Evolutionary conservation across 352 stramenopile genomes (phyloP).

Genomic region (Proteromonas lacertae): DNA sequence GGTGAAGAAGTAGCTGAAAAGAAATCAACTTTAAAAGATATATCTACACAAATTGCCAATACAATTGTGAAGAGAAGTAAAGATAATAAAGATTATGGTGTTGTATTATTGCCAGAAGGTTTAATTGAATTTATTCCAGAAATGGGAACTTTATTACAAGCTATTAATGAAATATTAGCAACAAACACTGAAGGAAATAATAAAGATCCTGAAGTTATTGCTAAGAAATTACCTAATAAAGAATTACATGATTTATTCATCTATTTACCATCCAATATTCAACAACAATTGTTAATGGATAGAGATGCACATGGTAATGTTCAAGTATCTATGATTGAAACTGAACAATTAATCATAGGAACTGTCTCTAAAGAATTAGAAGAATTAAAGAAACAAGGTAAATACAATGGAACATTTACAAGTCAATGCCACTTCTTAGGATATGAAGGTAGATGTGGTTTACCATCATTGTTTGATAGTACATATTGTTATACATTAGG

Average conservation of each 20-base stretch:
- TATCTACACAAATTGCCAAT: slow-evolving; percentile 8
- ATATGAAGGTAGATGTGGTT: slow-evolving; percentile 13
- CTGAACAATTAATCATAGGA: slow-evolving; percentile 9
- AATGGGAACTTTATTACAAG: slow-evolving; percentile 13
- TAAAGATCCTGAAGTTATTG: background rate
- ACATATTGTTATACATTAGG: slow-evolving; percentile 18
- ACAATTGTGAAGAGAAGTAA: slow-evolving; percentile 8
- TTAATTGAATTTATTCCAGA: slow-evolving; percentile 21
- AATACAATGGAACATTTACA: slow-evolving; percentile 7
- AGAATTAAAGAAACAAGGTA: slow-evolving; percentile 1
- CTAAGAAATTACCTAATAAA: slow-evolving; percentile 2
- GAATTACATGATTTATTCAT: slow-evolving; percentile 9
- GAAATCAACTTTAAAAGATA: slow-evolving; percentile 7
- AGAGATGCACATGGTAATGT: slow-evolving; percentile 16
- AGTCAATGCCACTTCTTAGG: slow-evolving; percentile 14
- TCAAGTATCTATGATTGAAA: slow-evolving; percentile 15
- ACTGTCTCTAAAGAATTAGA: slow-evolving; percentile 9
- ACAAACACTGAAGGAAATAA: slow-evolving; percentile 1
- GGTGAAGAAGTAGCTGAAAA: slow-evolving; percentile 11
- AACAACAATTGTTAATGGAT: slow-evolving; percentile 11
- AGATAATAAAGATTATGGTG: slow-evolving; percentile 16
- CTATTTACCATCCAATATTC: slow-evolving; percentile 11
- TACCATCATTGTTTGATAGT: slow-evolving; percentile 13
- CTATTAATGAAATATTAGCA: slow-evolving; percentile 17
- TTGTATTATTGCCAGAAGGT: slow-evolving; percentile 18